Evolutionary conservation across 2,329 filamentous ascomycete genomes (phyloP).

Genomic region (Gnomoniopsis sp.): DNA sequence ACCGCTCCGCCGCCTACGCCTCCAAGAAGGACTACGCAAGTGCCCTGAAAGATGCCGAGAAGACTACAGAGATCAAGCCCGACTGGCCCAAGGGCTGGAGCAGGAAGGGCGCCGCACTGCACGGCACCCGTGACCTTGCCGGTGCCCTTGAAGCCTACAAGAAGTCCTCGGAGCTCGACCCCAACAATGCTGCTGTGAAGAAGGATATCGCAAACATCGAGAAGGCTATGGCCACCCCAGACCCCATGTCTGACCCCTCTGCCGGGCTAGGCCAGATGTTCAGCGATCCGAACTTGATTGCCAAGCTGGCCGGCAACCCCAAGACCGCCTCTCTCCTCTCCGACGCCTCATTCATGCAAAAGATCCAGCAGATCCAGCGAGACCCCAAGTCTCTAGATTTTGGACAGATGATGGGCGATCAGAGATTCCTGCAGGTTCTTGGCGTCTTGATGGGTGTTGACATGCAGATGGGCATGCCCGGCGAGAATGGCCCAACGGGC

Average conservation of each 20-base stretch:
- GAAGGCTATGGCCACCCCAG: slow-evolving; percentile 65
- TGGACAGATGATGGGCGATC: slow-evolving; percentile 80
- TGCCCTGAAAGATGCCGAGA: slow-evolving; percentile 84
- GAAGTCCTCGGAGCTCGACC: slow-evolving; percentile 88
- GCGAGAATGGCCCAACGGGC: slow-evolving; percentile 29
- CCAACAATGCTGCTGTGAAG: slow-evolving; percentile 89
- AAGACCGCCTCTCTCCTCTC: slow-evolving; percentile 82
- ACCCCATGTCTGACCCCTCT: slow-evolving; percentile 41
- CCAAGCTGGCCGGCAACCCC: slow-evolving; percentile 90
- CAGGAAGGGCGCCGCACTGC: slow-evolving; percentile 85
- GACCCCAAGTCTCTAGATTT: slow-evolving; percentile 68
- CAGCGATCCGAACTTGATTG: slow-evolving; percentile 82
- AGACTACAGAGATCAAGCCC: slow-evolving; percentile 90
- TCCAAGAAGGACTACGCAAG: slow-evolving; percentile 85
- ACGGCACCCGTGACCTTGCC: slow-evolving; percentile 81
- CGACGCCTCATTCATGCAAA: slow-evolving; percentile 85
- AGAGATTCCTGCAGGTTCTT: slow-evolving; percentile 89
- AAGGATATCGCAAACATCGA: slow-evolving; percentile 80
- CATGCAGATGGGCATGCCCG: slow-evolving; percentile 62
- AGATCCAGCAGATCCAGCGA: slow-evolving; percentile 75
- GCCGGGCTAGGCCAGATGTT: slow-evolving; percentile 89
- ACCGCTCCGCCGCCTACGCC: slow-evolving; percentile 83
- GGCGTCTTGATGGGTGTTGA: slow-evolving; percentile 92
- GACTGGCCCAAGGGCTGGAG: slow-evolving; percentile 98
- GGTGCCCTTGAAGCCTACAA: slow-evolving; percentile 88